Conservation (phyloP, 768 basidiomycete genomes). For the Boletus subparvulus region DNA sequence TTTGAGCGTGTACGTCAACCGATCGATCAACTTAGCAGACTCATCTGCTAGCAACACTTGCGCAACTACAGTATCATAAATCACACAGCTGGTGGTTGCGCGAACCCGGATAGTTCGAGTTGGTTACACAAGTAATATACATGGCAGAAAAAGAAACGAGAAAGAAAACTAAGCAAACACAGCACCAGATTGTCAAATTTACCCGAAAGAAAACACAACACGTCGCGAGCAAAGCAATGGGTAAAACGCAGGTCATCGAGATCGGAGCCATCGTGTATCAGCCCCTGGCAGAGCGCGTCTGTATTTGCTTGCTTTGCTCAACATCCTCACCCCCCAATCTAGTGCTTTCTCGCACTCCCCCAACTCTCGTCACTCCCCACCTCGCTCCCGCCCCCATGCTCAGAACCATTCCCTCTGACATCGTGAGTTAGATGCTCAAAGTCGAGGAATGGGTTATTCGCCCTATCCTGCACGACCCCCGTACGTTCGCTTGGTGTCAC, state of each 20-base stretch:
- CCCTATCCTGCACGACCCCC: constrained; percentile 4
- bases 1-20: not conserved
- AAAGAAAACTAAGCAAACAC: not conserved
- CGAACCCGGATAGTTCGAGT: not conserved
- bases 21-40: too few species aligned
- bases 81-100: not conserved
- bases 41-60: not conserved
- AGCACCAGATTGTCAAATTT: not conserved
- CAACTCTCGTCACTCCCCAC: constrained; percentile 25
- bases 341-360: constrained; percentile 24
- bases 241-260: not conserved
- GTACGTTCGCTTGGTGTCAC: not conserved
- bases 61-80: not conserved
- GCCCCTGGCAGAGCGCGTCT: not conserved
- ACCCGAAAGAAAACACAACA: not conserved
- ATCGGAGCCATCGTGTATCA: not conserved
- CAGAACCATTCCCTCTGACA: not conserved
- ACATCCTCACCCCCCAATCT: not conserved
- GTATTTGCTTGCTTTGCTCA: not conserved
- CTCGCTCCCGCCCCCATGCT: constrained; percentile 15
- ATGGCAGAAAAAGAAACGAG: not conserved
- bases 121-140: not conserved
- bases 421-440: constrained; percentile 15
- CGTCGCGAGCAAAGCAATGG: not conserved
- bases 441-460: constrained; percentile 24